A percentile compares a stretch with the other conserved stretches of the same genome.
Evolutionary conservation across 306 rosid species (phyloP).

Genomic region (Vigna reflexopilosa): DNA sequence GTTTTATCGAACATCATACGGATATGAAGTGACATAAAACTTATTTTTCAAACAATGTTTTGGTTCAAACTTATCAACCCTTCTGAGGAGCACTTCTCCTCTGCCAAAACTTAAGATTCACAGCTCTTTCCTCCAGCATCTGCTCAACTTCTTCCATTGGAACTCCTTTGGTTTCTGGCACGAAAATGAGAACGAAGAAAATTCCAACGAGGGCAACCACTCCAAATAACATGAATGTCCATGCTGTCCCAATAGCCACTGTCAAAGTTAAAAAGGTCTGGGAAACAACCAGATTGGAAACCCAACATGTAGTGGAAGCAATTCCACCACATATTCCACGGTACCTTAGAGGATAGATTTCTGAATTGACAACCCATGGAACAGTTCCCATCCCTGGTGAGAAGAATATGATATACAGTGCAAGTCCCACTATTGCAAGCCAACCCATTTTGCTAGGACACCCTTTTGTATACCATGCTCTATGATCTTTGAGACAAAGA

Average conservation of each 20-base stretch:
- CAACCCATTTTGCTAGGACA: conserved; percentile 70
- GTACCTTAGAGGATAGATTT: conserved; percentile 65
- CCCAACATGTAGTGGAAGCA: conserved; percentile 65
- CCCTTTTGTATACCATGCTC: conserved; percentile 69
- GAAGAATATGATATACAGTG: conserved; percentile 62
- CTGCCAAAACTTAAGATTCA: conserved; percentile 65
- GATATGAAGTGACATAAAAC: not conserved
- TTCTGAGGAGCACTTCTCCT: not conserved
- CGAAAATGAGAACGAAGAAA: conserved; percentile 53
- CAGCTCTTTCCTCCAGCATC: conserved; percentile 53
- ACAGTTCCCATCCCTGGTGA: conserved; percentile 76
- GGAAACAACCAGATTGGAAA: conserved; percentile 62
- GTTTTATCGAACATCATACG: not conserved
- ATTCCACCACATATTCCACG: conserved; percentile 69
- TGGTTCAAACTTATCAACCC: not conserved
- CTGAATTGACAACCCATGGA: conserved; percentile 77
- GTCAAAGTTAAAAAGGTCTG: conserved; percentile 62
- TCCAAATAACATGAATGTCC: conserved; percentile 61
- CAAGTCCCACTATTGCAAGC: conserved; percentile 58
- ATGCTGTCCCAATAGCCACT: conserved; percentile 55
- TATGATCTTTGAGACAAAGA: conserved; percentile 34
- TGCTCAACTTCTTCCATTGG: conserved; percentile 68
- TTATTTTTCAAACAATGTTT: not conserved
- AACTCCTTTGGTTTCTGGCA: conserved; percentile 70
- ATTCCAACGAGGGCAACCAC: conserved; percentile 48